Base-by-base conservation (phyloP, 345 rosid genomes). In the Citrus maxima region DNA sequence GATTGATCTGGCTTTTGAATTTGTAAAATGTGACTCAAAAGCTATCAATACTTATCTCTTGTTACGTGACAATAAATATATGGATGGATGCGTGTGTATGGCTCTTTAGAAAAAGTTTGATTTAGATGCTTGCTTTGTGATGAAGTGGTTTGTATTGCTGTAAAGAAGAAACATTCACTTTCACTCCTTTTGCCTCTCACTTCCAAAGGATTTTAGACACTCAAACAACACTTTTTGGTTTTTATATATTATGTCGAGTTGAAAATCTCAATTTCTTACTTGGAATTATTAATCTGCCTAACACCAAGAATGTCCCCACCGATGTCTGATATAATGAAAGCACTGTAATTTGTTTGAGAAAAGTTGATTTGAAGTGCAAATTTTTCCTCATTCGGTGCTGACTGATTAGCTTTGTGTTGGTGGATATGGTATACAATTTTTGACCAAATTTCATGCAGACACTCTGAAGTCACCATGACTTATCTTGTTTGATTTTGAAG, bases 51-150 rank as follows among this genome's bases (percentile, higher is more conserved):
- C 72, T 76, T 21, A 46, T 46, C 51, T 13, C 51, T 46, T 46
- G 51, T 46, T 13, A 12, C 51, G 51, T 46, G 51, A 13, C 51
- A 46, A 46, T 46, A 46, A 13, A 46, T 46, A 46, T 46, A 13
- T 46, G 18, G 51, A 46, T 3, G 51, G 51, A 12, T 24, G 81
- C 80, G 65, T 79, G 68, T 80, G 59, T 55, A 46, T 80, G 84
- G 82, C 80, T 80, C 85, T 80, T 84, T 24, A 10, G 68, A 12
- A 77, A 82, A 59, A 64, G 73, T 40, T 61, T 22, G 71, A 61
- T 49, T 70, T 67, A 79, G 85, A 80, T 84, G 85, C 79, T 84
- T 81, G 74, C 67, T 74, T 83, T 42, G 32, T 49, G 24, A 66
- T 78, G 70, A 30, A 68, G 65, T 77, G 79, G 46, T 58, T 38